These are phyloP conservation scores for Alopecurus myosuroides DNA, from an alignment of 176 grass and related monocot genomes.

Conservation along the genomic window DNA sequence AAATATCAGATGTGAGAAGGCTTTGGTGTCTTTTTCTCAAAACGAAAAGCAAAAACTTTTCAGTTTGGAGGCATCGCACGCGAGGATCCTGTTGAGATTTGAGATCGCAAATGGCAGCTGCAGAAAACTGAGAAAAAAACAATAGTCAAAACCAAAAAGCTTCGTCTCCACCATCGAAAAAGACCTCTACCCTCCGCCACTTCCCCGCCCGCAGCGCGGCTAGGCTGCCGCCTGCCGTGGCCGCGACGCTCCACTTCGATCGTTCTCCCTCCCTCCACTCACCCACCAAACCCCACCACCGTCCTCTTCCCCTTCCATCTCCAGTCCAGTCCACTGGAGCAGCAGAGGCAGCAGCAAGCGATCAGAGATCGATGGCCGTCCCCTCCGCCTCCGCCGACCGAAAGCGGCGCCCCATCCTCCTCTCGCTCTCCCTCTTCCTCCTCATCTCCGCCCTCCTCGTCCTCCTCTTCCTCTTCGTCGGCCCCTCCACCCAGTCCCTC, in stretches of 20 bases:
- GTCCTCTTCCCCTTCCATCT: background rate
- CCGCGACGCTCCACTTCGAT: slow-evolving; percentile 24
- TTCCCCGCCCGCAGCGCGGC: slow-evolving; percentile 1
- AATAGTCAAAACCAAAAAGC: background rate
- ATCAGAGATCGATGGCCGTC: slow-evolving; percentile 27
- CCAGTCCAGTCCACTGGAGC: background rate
- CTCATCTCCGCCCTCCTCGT: slow-evolving; percentile 39
- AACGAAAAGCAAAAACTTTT: background rate
- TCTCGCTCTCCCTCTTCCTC: slow-evolving; percentile 41
- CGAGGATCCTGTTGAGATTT: background rate
- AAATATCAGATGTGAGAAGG: no score
- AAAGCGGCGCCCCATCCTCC: slow-evolving; percentile 39
- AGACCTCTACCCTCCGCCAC: background rate
- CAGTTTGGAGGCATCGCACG: background rate
- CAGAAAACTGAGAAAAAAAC: background rate
- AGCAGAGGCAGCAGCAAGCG: background rate
- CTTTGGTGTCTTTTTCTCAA: no score
- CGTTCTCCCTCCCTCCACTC: background rate
- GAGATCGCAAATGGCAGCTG: background rate
- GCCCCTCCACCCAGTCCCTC: slow-evolving; percentile 12
- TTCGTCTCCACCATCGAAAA: background rate
- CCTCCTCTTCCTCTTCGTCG: slow-evolving; percentile 39
- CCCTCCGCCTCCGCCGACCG: slow-evolving; percentile 36
- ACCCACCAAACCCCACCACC: background rate
- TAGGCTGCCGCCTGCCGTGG: slow-evolving; percentile 10